phyloP scores from a whole-genome alignment of 306 rosid species.

The Rosa chinensis region DNA sequence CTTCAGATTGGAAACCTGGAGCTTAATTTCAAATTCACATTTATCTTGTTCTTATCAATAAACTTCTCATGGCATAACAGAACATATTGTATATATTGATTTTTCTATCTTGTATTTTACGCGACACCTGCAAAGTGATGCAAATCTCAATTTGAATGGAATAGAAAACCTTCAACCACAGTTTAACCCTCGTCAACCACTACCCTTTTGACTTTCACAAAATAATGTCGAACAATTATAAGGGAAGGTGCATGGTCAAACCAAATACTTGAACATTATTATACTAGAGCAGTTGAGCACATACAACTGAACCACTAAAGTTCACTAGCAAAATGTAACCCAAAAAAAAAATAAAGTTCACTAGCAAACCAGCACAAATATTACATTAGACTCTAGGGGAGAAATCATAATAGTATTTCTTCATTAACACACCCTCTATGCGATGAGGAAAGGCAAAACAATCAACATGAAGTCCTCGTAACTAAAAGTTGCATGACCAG shows the following conservation, averaged over 20 bases:
- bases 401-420: not conserved
- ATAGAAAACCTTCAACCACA: too few species aligned
- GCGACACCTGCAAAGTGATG: too few species aligned
- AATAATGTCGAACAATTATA: not conserved
- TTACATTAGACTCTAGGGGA: not conserved
- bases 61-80: too few species aligned
- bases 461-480: slow-evolving; percentile 94
- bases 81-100: too few species aligned
- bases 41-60: too few species aligned
- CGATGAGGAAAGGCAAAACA: slow-evolving; percentile 82
- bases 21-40: too few species aligned
- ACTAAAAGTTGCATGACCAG: slow-evolving; percentile 74
- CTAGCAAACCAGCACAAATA: not conserved
- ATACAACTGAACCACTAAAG: not conserved
- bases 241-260: not conserved
- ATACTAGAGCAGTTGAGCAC: not conserved
- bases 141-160: too few species aligned
- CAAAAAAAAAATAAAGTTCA: not conserved
- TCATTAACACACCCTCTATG: slow-evolving; percentile 41
- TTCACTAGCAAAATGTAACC: not conserved
- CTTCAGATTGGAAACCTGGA: too few species aligned
- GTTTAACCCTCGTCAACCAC: too few species aligned
- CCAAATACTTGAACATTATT: not conserved
- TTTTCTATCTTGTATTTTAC: too few species aligned
- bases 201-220: not conserved